These are phyloP conservation scores for Triticum timopheevii DNA, from an alignment of 176 grass and related monocot genomes.

Conservation along the genomic window DNA sequence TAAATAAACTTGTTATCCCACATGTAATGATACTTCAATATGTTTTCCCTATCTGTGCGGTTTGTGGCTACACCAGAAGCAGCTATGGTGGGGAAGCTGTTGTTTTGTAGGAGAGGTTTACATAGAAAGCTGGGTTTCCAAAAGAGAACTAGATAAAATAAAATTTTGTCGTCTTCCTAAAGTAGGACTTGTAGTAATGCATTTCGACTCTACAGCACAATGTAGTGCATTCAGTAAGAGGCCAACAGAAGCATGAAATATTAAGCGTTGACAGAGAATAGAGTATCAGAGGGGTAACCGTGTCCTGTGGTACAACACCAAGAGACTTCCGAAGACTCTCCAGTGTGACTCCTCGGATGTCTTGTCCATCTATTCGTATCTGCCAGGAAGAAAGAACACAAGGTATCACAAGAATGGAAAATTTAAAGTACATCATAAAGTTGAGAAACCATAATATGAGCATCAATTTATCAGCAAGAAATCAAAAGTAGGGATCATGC, in stretches of 20 bases:
- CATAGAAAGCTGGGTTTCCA: slow-evolving; percentile 11
- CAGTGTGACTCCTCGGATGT: slow-evolving; percentile 75
- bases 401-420: slow-evolving; percentile 29
- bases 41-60: slow-evolving; percentile 2
- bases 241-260: slow-evolving; percentile 13
- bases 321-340: slow-evolving; percentile 87
- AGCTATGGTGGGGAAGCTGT: not conserved
- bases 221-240: slow-evolving; percentile 12
- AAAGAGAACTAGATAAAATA: slow-evolving; percentile 20
- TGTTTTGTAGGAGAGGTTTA: not conserved
- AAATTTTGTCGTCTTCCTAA: not conserved
- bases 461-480: slow-evolving; percentile 18
- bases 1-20: slow-evolving; percentile 18
- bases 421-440: slow-evolving; percentile 8
- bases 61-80: not conserved
- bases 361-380: slow-evolving; percentile 91
- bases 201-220: slow-evolving; percentile 6
- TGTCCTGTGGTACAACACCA: slow-evolving; percentile 99
- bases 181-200: slow-evolving; percentile 9
- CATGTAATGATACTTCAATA: slow-evolving; percentile 18
- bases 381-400: slow-evolving; percentile 35
- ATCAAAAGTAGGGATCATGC: slow-evolving; percentile 21
- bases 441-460: slow-evolving; percentile 9
- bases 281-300: slow-evolving; percentile 47
- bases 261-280: slow-evolving; percentile 20